These are phyloP conservation scores for Durusdinium trenchii DNA, from an alignment of 73 alveolate genomes.

Conservation along the genomic window DNA sequence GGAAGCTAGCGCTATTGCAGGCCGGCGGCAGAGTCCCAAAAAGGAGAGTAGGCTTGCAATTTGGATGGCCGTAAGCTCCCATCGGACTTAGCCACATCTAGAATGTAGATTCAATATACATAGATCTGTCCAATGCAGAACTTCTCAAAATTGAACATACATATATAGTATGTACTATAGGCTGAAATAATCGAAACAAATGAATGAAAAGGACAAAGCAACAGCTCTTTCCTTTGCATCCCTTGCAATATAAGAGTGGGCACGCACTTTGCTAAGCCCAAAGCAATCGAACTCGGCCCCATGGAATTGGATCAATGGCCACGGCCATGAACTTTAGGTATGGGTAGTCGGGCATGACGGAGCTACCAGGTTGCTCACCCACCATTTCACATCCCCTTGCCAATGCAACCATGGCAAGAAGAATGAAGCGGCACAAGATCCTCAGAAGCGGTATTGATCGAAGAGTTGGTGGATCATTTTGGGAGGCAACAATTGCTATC, in stretches of 20 bases:
- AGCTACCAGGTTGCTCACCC: neutral
- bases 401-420: neutral
- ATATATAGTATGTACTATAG: neutral
- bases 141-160: no score
- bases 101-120: neutral
- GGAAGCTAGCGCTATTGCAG: neutral
- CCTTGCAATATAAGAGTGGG: no score
- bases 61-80: neutral
- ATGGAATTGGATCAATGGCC: neutral
- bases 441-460: neutral
- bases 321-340: neutral
- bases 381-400: neutral
- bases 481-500: no score
- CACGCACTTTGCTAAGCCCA: neutral
- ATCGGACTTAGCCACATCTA: neutral
- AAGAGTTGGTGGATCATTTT: no score
- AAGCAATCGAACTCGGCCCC: neutral
- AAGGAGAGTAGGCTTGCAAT: neutral
- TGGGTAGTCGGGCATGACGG: neutral
- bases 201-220: neutral
- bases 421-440: neutral
- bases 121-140: neutral
- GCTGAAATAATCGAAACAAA: neutral
- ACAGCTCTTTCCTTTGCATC: no score
- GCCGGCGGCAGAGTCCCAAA: neutral